A percentile compares a stretch with the other conserved stretches of the same genome.
These are phyloP conservation scores for Hymenoscyphus fraxineus DNA, from an alignment of 2,329 filamentous ascomycete genomes.

Conservation along the genomic window DNA sequence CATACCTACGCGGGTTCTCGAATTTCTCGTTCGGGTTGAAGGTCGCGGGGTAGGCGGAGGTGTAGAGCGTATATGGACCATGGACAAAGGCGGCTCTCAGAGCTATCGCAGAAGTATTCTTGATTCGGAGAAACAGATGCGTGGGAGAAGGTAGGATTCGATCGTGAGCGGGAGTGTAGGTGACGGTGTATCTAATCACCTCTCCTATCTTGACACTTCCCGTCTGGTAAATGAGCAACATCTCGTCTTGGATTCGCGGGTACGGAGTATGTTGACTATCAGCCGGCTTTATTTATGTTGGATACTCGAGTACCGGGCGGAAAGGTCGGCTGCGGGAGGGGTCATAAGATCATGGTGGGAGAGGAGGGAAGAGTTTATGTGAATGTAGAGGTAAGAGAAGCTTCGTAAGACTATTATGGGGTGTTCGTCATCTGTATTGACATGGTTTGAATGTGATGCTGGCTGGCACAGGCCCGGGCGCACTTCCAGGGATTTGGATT, in stretches of 20 bases:
- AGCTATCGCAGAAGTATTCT: conserved; percentile 86
- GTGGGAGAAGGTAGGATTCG: conserved; percentile 84
- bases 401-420: not conserved
- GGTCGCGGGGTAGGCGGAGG: conserved; percentile 76
- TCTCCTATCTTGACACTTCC: conserved; percentile 93
- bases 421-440: not conserved
- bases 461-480: not conserved
- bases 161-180: conserved; percentile 85
- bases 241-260: conserved; percentile 38
- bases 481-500: not conserved
- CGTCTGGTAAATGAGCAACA: conserved; percentile 88
- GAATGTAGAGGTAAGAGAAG: not conserved
- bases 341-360: conserved; percentile 5
- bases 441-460: not conserved
- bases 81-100: conserved; percentile 94
- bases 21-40: conserved; percentile 82
- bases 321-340: not conserved
- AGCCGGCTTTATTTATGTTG: not conserved
- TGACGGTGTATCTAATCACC: conserved; percentile 85
- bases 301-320: not conserved
- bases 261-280: not conserved
- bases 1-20: conserved; percentile 64
- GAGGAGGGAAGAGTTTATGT: not conserved
- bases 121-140: conserved; percentile 78
- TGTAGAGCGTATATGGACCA: conserved; percentile 87